A percentile compares a stretch with the other conserved stretches of the same genome.
Evolutionary conservation across 2,329 filamentous ascomycete genomes (phyloP).

Genomic region (Venturia carpophila): DNA sequence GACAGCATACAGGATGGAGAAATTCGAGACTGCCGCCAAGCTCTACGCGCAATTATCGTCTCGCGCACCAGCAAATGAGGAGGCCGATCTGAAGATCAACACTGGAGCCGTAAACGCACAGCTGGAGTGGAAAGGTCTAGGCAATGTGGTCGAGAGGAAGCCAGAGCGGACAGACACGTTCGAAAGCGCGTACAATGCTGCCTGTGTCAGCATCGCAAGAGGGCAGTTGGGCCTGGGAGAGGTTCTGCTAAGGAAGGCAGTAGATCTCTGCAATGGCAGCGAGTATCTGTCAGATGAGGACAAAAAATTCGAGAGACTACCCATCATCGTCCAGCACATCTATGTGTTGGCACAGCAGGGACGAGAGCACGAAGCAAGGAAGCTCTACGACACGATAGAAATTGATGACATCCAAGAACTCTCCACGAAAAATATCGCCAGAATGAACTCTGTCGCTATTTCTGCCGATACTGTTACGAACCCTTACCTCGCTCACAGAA

Average conservation of each 20-base stretch:
- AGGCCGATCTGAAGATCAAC: constrained; percentile 71
- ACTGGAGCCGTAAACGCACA: constrained; percentile 64
- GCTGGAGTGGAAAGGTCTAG: constrained; percentile 58
- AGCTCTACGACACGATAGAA: constrained; percentile 55
- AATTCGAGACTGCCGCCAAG: constrained; percentile 57
- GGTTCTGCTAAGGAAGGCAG: constrained; percentile 60
- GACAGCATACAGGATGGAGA: constrained; percentile 64
- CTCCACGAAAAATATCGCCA: constrained; percentile 57
- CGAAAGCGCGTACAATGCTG: constrained; percentile 74
- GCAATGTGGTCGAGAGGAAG: constrained; percentile 45
- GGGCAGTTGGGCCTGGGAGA: constrained; percentile 59
- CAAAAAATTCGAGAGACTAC: constrained; percentile 63
- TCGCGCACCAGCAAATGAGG: constrained; percentile 49
- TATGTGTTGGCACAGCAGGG: constrained; percentile 63
- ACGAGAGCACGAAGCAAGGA: constrained; percentile 56
- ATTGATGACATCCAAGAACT: constrained; percentile 55
- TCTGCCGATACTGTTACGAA: constrained; percentile 44
- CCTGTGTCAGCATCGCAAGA: constrained; percentile 63
- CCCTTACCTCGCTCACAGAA: constrained; percentile 59
- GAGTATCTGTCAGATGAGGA: constrained; percentile 69
- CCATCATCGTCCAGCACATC: constrained; percentile 68
- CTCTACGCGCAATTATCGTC: constrained; percentile 55
- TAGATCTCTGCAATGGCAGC: constrained; percentile 62
- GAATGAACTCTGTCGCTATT: constrained; percentile 55
- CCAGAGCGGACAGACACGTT: constrained; percentile 61